Evolutionary conservation across 2,329 filamentous ascomycete genomes (phyloP).

Genomic region (Penicillium sp.): DNA sequence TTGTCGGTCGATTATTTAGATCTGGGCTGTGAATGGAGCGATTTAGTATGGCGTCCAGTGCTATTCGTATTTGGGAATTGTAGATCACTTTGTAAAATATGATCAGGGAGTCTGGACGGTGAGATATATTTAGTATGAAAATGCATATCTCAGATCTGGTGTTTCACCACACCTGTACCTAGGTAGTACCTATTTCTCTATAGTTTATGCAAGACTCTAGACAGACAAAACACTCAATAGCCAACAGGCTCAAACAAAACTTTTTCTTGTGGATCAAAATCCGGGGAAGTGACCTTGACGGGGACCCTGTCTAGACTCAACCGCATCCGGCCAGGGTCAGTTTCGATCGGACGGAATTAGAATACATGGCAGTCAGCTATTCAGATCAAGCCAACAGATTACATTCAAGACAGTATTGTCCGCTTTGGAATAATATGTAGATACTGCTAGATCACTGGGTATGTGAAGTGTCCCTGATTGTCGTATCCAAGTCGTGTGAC

Average conservation of each 20-base stretch:
- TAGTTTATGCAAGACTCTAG: too few relatives aligned
- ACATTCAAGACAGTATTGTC: conserved; percentile 1
- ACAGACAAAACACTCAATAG: too few relatives aligned
- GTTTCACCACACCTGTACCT: too few relatives aligned
- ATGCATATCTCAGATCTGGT: too few relatives aligned
- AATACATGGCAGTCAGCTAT: not conserved
- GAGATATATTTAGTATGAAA: too few relatives aligned
- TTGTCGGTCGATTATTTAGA: conserved; percentile 1
- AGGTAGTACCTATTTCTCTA: too few relatives aligned
- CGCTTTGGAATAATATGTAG: not conserved
- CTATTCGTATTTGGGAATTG: too few relatives aligned
- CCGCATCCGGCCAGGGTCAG: conserved; percentile 3
- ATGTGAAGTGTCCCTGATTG: conserved; percentile 19
- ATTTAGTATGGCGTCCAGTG: not conserved
- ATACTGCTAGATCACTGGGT: conserved; percentile 3
- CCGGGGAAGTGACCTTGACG: conserved; percentile 8
- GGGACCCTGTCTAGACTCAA: not conserved
- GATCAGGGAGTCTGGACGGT: too few relatives aligned
- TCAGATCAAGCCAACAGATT: not conserved
- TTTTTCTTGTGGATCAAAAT: not conserved
- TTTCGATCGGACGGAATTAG: conserved; percentile 7
- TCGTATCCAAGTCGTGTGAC: conserved; percentile 23
- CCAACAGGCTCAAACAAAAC: too few relatives aligned
- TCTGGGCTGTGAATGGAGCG: not conserved
- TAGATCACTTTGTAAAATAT: too few relatives aligned